Conservation (phyloP, 2,329 filamentous ascomycete species). For the Arthrobotrys sinensis region DNA sequence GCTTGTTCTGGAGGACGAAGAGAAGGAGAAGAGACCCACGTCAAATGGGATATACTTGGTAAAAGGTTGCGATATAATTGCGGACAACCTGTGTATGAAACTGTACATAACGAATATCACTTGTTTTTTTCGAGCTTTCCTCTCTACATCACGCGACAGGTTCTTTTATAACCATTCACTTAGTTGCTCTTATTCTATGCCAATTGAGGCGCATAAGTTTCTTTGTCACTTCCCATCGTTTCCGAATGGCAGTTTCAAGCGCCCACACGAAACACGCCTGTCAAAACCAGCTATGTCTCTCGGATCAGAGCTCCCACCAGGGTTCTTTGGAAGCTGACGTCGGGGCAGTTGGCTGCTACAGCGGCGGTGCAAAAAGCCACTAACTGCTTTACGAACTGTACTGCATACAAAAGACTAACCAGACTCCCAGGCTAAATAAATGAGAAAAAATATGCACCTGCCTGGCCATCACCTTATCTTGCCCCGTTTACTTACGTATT, state of each 20-base stretch:
- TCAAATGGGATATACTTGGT: constrained; percentile 4
- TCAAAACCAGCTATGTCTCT: constrained; percentile 6
- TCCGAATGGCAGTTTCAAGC: constrained; percentile 13
- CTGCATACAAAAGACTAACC: neutral
- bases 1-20: neutral
- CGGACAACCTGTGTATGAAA: constrained; percentile 42
- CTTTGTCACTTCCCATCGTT: constrained; percentile 9
- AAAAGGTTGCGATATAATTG: constrained; percentile 22
- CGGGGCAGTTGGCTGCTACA: neutral
- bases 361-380: constrained; percentile 25
- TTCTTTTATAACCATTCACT: neutral
- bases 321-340: constrained; percentile 3
- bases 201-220: constrained; percentile 4
- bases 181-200: neutral
- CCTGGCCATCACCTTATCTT: neutral
- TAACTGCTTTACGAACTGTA: neutral
- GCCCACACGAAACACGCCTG: neutral
- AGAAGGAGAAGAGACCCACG: neutral
- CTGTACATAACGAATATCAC: constrained; percentile 55
- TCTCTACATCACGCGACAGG: neutral
- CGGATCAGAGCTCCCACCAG: constrained; percentile 16
- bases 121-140: constrained; percentile 16
- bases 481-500: neutral
- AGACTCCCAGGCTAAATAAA: constrained; percentile 18
- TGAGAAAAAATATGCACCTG: constrained; percentile 16